Evolutionary conservation across 2,329 filamentous ascomycete genomes (phyloP).

Genomic region (Podosphaera xanthii): DNA sequence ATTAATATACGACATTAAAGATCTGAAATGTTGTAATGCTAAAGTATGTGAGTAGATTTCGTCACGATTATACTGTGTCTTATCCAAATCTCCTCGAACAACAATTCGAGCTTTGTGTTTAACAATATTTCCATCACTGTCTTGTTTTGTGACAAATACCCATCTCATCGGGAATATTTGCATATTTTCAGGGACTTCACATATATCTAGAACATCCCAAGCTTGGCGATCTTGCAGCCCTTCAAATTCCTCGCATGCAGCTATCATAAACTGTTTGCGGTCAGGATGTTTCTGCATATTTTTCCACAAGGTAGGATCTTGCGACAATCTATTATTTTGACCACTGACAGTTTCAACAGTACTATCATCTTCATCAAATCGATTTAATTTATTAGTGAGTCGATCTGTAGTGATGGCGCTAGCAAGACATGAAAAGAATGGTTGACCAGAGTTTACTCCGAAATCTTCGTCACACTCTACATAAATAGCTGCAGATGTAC

Average conservation of each 20-base stretch:
- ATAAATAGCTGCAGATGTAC: background rate
- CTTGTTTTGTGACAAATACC: too few species aligned
- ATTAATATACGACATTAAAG: background rate
- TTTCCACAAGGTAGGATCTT: too few species aligned
- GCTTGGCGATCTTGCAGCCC: background rate
- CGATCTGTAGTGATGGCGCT: too few species aligned
- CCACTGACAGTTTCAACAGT: background rate
- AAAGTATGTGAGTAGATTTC: too few species aligned
- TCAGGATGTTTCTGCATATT: too few species aligned
- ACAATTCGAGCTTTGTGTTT: too few species aligned
- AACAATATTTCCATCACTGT: too few species aligned
- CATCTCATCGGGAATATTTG: too few species aligned
- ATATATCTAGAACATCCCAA: background rate
- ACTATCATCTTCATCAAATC: background rate
- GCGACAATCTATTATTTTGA: background rate
- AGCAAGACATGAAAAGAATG: too few species aligned
- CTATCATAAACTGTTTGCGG: background rate
- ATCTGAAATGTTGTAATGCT: background rate
- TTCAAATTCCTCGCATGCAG: background rate
- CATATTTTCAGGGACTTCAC: background rate
- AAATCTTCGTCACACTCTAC: background rate
- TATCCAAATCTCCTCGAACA: too few species aligned
- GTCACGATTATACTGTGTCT: too few species aligned
- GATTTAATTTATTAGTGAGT: background rate
- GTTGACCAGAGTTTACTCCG: too few species aligned